Evolutionary conservation across 352 stramenopile species (phyloP).

Genomic region (Phytophthora quininea): DNA sequence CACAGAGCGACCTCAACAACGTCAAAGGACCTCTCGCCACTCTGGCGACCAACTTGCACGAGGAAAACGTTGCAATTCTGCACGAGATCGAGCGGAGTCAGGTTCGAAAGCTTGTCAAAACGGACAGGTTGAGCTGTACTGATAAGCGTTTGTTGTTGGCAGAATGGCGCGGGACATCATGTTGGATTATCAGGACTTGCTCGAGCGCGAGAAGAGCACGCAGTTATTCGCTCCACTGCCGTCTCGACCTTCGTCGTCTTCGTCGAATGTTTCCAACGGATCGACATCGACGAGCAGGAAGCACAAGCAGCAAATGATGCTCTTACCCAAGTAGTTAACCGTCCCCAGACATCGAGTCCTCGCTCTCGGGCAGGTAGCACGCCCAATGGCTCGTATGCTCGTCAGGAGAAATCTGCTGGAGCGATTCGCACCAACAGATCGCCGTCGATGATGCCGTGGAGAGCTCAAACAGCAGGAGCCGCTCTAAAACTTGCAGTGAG

Average conservation of each 20-base stretch:
- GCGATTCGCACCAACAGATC: slow-evolving; percentile 23
- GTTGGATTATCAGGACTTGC: slow-evolving; percentile 66
- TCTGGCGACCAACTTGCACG: slow-evolving; percentile 58
- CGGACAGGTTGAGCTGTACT: background rate
- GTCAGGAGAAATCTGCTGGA: slow-evolving; percentile 19
- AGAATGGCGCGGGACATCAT: slow-evolving; percentile 74
- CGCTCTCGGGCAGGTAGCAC: slow-evolving; percentile 18
- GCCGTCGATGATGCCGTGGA: slow-evolving; percentile 18
- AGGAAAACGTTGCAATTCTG: slow-evolving; percentile 74
- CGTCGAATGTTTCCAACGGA: slow-evolving; percentile 17
- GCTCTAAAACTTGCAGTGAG: slow-evolving; percentile 6
- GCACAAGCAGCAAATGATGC: slow-evolving; percentile 55
- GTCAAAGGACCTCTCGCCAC: slow-evolving; percentile 68
- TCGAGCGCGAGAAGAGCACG: slow-evolving; percentile 48
- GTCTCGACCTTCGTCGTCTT: slow-evolving; percentile 43
- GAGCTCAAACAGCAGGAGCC: slow-evolving; percentile 39
- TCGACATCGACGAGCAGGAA: slow-evolving; percentile 42
- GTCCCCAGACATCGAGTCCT: slow-evolving; percentile 27
- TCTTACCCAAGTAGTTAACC: slow-evolving; percentile 26
- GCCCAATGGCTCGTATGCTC: slow-evolving; percentile 7
- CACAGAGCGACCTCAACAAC: slow-evolving; percentile 44
- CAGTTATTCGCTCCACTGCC: slow-evolving; percentile 24
- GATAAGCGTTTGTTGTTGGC: background rate
- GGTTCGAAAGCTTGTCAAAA: slow-evolving; percentile 21
- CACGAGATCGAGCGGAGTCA: slow-evolving; percentile 73